A percentile compares a stretch with the other conserved stretches of the same genome.
Evolutionary conservation across 2,329 filamentous ascomycete species (phyloP).

Genomic region (Chaetomium strumarium): DNA sequence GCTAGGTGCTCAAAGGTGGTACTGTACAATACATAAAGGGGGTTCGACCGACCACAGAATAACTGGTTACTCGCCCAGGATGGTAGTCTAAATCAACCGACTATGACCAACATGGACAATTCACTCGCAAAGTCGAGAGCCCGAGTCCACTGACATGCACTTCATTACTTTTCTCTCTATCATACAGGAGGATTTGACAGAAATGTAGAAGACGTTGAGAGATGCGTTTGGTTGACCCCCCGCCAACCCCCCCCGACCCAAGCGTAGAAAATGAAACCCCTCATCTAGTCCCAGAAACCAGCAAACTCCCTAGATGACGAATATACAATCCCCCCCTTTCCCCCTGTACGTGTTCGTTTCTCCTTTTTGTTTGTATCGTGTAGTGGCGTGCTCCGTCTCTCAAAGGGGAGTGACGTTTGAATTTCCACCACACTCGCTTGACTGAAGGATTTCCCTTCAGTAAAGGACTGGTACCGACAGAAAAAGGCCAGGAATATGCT

Average conservation of each 20-base stretch:
- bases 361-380: background rate
- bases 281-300: conserved; percentile 4
- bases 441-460: background rate
- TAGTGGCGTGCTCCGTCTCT: background rate
- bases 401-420: background rate
- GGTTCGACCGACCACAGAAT: too few species aligned
- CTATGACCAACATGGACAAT: too few species aligned
- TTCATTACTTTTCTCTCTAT: conserved; percentile 6
- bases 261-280: conserved; percentile 4
- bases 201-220: conserved; percentile 11
- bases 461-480: conserved; percentile 11
- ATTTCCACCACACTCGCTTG: background rate
- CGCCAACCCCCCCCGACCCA: background rate
- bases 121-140: too few species aligned
- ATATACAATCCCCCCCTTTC: conserved; percentile 7
- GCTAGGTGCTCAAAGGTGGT: too few species aligned
- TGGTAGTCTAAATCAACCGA: too few species aligned
- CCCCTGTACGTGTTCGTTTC: background rate
- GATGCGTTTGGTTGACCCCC: conserved; percentile 3
- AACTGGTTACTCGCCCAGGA: too few species aligned
- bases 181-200: background rate
- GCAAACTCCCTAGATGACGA: conserved; percentile 12
- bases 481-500: background rate
- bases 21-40: too few species aligned
- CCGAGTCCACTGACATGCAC: background rate